Evolutionary conservation across 2,329 filamentous ascomycete species (phyloP), one percentile per base, ranked within the genome.

Genomic region (Colletotrichum eremochloae): DNA sequence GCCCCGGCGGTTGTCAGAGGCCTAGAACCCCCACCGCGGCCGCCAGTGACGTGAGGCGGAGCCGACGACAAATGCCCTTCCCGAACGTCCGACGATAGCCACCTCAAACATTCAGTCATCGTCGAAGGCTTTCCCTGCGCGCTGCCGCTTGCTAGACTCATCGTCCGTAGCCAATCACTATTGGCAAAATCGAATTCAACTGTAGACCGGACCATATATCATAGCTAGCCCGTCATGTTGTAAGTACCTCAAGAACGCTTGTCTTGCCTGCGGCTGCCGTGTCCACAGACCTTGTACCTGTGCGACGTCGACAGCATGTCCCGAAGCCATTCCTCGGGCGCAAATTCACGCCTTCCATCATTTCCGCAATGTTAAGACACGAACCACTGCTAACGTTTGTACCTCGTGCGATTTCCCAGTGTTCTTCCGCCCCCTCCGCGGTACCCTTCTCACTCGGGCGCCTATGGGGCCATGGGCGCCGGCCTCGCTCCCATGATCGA

Each of bases 401-500:
- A 9, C 31, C 33, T 44, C n/a, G 53, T 67, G 61, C 70, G 67
- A 66, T 62, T 62, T 44, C 24, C 31, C 76, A 95, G 93, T 83
- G 94, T 97, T 77, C 88, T 97, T 77, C 94, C 95, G 72, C 95
- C 95, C 74, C 94, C 94, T 73, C 92, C 93, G 72, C 91, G 95
- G 81, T 98, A 97, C 85, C 92, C 94, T 68, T 89, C 90, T 75
- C 88, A 90, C 78, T 87, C 90, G 78, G 90, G 92, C 75, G 93
- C 93, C 81, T 93, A 93, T 84, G 91, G 92, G 76, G 90, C 90
- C 75, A 88, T 92, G 67, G 90, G 90, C 75, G 89, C 91, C 78
- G 88, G 92, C 80, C 87, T 90, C 63, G 86, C 90, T 48, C 92
- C 93, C 48, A 90, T 97, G 81, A 92, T 97, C 79, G 96, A 99